Evolutionary conservation across 2,329 filamentous ascomycete species (phyloP).

Genomic region (Juglanconis sp.): DNA sequence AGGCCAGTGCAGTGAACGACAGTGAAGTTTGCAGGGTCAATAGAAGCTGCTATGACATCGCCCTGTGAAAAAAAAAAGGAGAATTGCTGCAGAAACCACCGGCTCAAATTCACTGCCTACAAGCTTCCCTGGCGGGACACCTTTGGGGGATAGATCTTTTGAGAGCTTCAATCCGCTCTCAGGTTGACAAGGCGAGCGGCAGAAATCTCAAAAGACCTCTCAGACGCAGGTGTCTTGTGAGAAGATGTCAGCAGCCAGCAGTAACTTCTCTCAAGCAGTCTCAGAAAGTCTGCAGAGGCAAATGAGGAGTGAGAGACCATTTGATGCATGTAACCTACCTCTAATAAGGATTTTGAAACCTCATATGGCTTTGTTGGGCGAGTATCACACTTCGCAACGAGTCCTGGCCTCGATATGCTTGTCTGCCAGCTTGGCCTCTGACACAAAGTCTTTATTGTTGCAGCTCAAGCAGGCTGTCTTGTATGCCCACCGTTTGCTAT

Average conservation of each 20-base stretch:
- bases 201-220: not conserved
- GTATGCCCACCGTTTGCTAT: not conserved
- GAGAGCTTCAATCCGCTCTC: not conserved
- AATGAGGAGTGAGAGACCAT: too few species aligned
- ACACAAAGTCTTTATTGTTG: not conserved
- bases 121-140: not conserved
- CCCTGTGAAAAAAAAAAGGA: not conserved
- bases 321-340: not conserved
- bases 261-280: not conserved
- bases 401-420: not conserved
- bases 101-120: not conserved
- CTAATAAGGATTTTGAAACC: not conserved
- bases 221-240: not conserved
- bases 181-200: not conserved
- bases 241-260: not conserved
- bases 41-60: not conserved
- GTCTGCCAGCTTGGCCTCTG: not conserved
- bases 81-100: not conserved
- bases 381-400: not conserved
- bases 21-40: not conserved
- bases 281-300: not conserved
- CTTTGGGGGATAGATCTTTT: not conserved
- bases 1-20: not conserved
- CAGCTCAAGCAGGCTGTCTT: not conserved
- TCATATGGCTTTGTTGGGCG: not conserved